Evolutionary conservation across 768 basidiomycete species (phyloP).

Genomic region (Ramaria sp.): DNA sequence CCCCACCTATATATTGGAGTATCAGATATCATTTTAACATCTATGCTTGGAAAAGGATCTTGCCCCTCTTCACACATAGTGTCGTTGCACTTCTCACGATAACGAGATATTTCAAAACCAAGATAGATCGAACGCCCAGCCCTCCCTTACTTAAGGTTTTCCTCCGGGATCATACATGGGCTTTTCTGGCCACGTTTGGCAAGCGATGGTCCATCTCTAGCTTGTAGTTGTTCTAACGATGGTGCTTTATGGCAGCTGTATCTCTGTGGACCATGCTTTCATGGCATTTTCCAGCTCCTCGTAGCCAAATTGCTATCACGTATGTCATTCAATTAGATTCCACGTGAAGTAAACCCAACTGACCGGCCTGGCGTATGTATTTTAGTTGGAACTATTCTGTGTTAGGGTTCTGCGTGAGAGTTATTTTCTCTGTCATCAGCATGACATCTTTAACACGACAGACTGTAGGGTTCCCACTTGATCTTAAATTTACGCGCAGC

Average conservation of each 20-base stretch:
- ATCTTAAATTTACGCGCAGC: constrained; percentile 1
- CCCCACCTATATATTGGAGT: no score
- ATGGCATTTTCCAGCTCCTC: neutral
- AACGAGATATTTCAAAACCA: neutral
- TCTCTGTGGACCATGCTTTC: neutral
- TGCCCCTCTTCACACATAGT: neutral
- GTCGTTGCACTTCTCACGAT: neutral
- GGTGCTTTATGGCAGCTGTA: neutral
- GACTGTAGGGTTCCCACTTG: neutral
- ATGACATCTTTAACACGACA: neutral
- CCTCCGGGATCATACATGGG: no score
- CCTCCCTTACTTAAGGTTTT: no score
- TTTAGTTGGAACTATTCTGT: constrained; percentile 6
- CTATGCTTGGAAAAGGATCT: neutral
- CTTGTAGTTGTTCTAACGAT: neutral
- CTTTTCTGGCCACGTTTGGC: no score
- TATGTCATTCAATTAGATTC: neutral
- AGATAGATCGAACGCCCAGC: neutral
- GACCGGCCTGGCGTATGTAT: neutral
- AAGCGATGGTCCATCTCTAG: neutral
- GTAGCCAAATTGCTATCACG: neutral
- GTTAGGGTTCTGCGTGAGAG: neutral
- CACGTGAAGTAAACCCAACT: neutral
- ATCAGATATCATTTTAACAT: neutral
- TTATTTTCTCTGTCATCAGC: neutral